These are phyloP conservation scores for Dryadomyces quercus-mongolicae DNA, from an alignment of 2,329 filamentous ascomycete species.

Conservation along the genomic window DNA sequence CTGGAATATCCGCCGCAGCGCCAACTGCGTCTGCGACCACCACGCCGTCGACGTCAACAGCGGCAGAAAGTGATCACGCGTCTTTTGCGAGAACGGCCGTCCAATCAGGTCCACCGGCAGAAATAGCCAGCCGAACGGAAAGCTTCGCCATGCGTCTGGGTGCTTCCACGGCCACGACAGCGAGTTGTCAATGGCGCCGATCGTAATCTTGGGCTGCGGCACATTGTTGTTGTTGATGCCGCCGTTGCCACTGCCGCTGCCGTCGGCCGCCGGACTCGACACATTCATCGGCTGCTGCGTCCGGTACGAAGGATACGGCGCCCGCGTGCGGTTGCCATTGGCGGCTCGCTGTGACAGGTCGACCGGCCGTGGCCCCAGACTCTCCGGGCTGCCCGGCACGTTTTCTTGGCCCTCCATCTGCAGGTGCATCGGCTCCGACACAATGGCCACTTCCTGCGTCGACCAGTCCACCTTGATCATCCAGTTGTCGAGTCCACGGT, in stretches of 20 bases:
- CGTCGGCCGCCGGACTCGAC: constrained; percentile 27
- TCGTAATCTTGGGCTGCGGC: constrained; percentile 45
- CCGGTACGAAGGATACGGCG: constrained; percentile 53
- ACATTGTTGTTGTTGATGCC: constrained; percentile 19
- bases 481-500: constrained; percentile 95
- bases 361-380: constrained; percentile 49
- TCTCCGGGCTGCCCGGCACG: constrained; percentile 24
- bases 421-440: constrained; percentile 65
- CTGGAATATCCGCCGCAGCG: constrained; percentile 76
- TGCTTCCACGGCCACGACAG: constrained; percentile 99
- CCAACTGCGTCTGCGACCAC: constrained; percentile 91
- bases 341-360: constrained; percentile 31
- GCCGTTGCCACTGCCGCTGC: not conserved
- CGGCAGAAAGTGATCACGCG: constrained; percentile 89
- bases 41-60: constrained; percentile 87
- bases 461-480: constrained; percentile 96
- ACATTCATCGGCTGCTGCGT: constrained; percentile 78
- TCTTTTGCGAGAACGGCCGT: constrained; percentile 88
- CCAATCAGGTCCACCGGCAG: constrained; percentile 92
- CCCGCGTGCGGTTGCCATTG: constrained; percentile 27
- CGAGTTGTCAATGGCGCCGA: constrained; percentile 96
- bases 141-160: constrained; percentile 79
- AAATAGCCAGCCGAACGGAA: constrained; percentile 98
- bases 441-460: constrained; percentile 70
- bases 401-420: constrained; percentile 42